These are phyloP conservation scores for Nemania sp. DNA, from an alignment of 2,329 filamentous ascomycete species.

Conservation along the genomic window DNA sequence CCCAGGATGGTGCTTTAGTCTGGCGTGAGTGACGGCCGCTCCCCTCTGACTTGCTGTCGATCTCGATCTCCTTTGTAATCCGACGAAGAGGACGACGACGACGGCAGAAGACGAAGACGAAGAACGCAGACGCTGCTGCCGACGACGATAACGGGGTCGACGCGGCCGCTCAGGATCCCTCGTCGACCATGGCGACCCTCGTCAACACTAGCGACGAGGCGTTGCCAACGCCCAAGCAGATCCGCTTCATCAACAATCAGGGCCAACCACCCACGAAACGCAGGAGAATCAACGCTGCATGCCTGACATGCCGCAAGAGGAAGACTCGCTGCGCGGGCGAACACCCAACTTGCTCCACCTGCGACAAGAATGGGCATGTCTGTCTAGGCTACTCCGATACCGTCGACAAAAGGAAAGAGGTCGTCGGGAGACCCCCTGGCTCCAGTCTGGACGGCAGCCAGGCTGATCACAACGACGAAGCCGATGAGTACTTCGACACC, in stretches of 20 bases:
- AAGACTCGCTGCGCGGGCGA: conserved; percentile 82
- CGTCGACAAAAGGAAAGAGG: conserved; percentile 59
- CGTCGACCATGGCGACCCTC: conserved; percentile 59
- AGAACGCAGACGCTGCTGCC: not conserved
- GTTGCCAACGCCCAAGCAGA: conserved; percentile 66
- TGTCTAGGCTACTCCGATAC: conserved; percentile 76
- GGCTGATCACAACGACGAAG: conserved; percentile 54
- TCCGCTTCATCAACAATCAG: conserved; percentile 85
- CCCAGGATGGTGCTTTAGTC: conserved; percentile 39
- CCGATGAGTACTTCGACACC: conserved; percentile 53
- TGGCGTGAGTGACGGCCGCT: conserved; percentile 28
- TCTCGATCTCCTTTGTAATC: not conserved
- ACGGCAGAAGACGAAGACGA: not conserved
- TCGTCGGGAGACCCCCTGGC: conserved; percentile 30
- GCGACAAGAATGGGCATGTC: conserved; percentile 75
- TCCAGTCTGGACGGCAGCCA: conserved; percentile 41
- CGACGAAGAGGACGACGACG: not conserved
- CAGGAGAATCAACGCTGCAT: conserved; percentile 83
- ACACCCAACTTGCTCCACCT: conserved; percentile 78
- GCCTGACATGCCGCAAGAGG: conserved; percentile 78
- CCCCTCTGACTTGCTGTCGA: conserved; percentile 22
- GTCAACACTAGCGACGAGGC: conserved; percentile 54
- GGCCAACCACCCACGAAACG: conserved; percentile 84
- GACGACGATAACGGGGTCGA: conserved; percentile 10
- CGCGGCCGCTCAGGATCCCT: conserved; percentile 19